Conservation (phyloP, 768 basidiomycete genomes). For the Boletus reticulatus region DNA sequence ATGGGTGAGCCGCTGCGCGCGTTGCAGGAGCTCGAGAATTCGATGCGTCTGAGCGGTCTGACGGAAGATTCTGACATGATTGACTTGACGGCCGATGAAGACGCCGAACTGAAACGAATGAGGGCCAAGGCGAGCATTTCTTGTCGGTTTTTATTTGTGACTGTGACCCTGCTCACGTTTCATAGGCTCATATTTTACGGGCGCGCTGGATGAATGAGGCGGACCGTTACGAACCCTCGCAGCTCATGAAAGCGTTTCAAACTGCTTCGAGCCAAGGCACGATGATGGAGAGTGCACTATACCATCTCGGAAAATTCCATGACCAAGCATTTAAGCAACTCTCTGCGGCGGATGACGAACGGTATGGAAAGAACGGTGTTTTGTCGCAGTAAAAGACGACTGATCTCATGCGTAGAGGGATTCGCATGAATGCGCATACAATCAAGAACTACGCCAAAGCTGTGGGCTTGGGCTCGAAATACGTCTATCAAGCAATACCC, state of each 20-base stretch:
- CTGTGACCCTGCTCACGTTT: neutral
- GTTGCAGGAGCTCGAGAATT: conserved; percentile 80
- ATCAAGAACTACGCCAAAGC: conserved; percentile 68
- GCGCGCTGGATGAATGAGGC: conserved; percentile 94
- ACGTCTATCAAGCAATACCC: conserved; percentile 93
- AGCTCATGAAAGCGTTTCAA: conserved; percentile 59
- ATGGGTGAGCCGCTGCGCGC: conserved; percentile 82
- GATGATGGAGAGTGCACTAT: conserved; percentile 81
- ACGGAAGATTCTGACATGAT: conserved; percentile 45
- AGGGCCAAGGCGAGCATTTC: conserved; percentile 63
- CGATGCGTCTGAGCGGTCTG: conserved; percentile 54
- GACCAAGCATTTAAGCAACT: conserved; percentile 71
- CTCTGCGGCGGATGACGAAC: conserved; percentile 48
- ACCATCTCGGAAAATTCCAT: conserved; percentile 85
- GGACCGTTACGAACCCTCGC: conserved; percentile 68
- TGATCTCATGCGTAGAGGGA: conserved; percentile 40
- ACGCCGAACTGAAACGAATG: conserved; percentile 47
- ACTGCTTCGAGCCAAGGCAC: conserved; percentile 48
- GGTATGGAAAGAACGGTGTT: conserved; percentile 34
- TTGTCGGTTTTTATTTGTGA: neutral
- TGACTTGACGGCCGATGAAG: conserved; percentile 54
- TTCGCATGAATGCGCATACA: conserved; percentile 64
- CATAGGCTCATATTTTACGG: conserved; percentile 71
- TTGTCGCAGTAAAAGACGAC: neutral
- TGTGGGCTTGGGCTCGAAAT: conserved; percentile 84